A percentile compares a stretch with the other conserved stretches of the same genome.
Evolutionary conservation across 1,284 basidiomycete species (phyloP).

Genomic region (Cutaneotrichosporon dermatis): DNA sequence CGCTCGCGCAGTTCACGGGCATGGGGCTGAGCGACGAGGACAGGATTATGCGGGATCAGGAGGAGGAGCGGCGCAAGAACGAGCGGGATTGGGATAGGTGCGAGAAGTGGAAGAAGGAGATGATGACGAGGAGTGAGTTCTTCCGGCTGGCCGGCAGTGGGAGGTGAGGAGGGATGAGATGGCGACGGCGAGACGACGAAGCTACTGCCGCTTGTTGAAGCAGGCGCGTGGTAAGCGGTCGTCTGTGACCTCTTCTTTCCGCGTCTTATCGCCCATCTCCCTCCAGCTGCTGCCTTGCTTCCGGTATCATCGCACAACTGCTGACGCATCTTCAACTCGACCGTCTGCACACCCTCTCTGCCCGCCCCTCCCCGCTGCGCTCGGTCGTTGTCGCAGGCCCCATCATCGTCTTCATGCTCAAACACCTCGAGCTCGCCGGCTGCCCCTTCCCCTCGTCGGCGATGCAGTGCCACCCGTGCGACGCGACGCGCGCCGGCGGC

Average conservation of each 20-base stretch:
- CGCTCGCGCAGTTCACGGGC: constrained; percentile 47
- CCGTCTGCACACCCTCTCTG: too few species aligned
- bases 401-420: constrained; percentile 77
- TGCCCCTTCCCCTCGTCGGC: constrained; percentile 64
- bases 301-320: too few species aligned
- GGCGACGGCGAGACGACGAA: too few species aligned
- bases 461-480: constrained; percentile 78
- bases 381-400: constrained; percentile 58
- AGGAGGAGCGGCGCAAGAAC: constrained; percentile 26
- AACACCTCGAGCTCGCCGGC: constrained; percentile 66
- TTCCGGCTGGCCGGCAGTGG: too few species aligned
- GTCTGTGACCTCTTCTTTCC: too few species aligned
- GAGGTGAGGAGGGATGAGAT: too few species aligned
- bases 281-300: too few species aligned
- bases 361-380: too few species aligned
- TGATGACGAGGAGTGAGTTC: constrained; percentile 51
- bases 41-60: constrained; percentile 19
- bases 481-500: constrained; percentile 68
- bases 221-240: too few species aligned
- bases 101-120: constrained; percentile 51
- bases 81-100: constrained; percentile 51
- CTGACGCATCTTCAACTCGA: too few species aligned
- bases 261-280: too few species aligned
- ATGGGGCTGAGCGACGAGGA: constrained; percentile 45
- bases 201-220: too few species aligned